Percentiles rank a stretch among this genome's conserved stretches.
phyloP scores from a whole-genome alignment of 345 rosid species.

The Mangifera indica region DNA sequence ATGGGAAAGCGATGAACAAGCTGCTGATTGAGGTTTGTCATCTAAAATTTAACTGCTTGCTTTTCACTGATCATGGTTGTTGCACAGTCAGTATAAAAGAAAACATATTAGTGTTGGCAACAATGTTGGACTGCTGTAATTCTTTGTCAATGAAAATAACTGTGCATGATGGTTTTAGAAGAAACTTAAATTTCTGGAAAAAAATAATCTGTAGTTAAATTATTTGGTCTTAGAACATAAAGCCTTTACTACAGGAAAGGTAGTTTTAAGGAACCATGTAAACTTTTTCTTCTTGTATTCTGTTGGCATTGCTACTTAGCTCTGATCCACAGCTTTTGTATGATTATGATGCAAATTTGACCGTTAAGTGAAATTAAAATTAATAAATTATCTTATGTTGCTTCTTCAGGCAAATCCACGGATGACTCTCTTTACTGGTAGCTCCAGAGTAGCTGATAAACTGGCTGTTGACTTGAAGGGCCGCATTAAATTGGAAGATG shows the following conservation, averaged over 20 bases:
- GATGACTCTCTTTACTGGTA: conserved; percentile 97
- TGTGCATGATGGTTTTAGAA: not conserved
- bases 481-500: conserved; percentile 90
- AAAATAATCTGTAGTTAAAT: not conserved
- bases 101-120: not conserved
- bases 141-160: not conserved
- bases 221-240: too few species aligned
- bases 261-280: not conserved
- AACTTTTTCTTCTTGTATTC: not conserved
- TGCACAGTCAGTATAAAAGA: too few species aligned
- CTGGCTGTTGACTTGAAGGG: conserved; percentile 91
- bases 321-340: not conserved
- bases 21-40: conserved; percentile 75
- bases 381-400: not conserved
- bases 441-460: conserved; percentile 95
- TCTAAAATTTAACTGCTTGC: conserved; percentile 5
- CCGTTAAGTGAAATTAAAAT: not conserved
- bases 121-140: not conserved
- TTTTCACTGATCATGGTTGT: not conserved
- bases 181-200: not conserved
- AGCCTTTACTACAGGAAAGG: not conserved
- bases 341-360: not conserved
- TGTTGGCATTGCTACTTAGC: not conserved
- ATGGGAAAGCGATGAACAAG: conserved; percentile 92
- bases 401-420: conserved; percentile 73